A percentile compares a stretch with the other conserved stretches of the same genome.
Evolutionary conservation across 768 basidiomycete genomes (phyloP).

Genomic region (Clathrus columnatus): DNA sequence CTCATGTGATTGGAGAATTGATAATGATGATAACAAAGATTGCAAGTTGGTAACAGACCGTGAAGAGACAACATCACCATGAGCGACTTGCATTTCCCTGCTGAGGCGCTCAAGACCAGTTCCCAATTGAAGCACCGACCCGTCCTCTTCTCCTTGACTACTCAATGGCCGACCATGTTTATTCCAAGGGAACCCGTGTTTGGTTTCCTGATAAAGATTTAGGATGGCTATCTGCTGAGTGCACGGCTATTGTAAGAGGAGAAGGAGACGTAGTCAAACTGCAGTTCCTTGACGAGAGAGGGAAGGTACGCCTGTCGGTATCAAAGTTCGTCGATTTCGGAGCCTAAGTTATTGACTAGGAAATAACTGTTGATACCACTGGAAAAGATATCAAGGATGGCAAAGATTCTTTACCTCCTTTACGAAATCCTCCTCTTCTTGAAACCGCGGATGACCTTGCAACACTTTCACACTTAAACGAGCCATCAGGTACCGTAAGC

Average conservation of each 20-base stretch:
- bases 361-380: slow-evolving; percentile 70
- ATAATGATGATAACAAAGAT: slow-evolving; percentile 68
- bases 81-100: not conserved
- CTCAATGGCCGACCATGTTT: slow-evolving; percentile 81
- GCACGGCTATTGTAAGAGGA: slow-evolving; percentile 53
- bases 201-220: slow-evolving; percentile 94
- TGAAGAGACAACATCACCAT: not conserved
- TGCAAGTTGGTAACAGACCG: slow-evolving; percentile 46
- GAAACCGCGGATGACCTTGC: slow-evolving; percentile 98
- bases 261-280: slow-evolving; percentile 73
- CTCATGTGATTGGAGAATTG: slow-evolving; percentile 69
- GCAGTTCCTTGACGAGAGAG: slow-evolving; percentile 81
- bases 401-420: slow-evolving; percentile 75
- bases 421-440: slow-evolving; percentile 92
- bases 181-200: slow-evolving; percentile 82
- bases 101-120: not conserved
- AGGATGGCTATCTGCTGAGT: slow-evolving; percentile 90
- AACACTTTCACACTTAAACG: slow-evolving; percentile 94
- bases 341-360: slow-evolving; percentile 35
- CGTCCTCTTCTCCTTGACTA: slow-evolving; percentile 11
- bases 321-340: slow-evolving; percentile 12
- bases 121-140: not conserved
- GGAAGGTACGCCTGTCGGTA: slow-evolving; percentile 61
- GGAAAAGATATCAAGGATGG: slow-evolving; percentile 73
- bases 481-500: slow-evolving; percentile 72